Conservation (phyloP, 495 filamentous ascomycete genomes). For the Penicillium flavigenum region DNA sequence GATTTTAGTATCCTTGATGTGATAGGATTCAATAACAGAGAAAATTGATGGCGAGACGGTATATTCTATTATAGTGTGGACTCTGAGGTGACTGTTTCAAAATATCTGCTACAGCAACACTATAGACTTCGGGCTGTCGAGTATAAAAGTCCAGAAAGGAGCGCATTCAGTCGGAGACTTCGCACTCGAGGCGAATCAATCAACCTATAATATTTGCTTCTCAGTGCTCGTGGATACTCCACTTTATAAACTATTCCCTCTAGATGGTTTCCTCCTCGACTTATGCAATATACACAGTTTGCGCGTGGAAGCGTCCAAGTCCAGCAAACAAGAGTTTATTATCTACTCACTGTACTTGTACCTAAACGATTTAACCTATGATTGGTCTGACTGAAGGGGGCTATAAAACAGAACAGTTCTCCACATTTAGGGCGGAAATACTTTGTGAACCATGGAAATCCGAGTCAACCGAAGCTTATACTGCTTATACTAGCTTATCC, state of each 20-base stretch:
- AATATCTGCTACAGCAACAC: background rate
- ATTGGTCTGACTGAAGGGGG: background rate
- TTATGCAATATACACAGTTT: background rate
- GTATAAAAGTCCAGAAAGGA: background rate
- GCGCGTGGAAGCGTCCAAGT: background rate
- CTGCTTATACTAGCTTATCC: no score
- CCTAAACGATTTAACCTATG: background rate
- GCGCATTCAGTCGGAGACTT: no score
- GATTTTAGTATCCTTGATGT: background rate
- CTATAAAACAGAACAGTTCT: background rate
- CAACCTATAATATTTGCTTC: no score
- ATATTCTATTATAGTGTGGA: background rate
- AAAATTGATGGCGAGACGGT: no score
- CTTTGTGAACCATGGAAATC: background rate
- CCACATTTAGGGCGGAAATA: conserved; percentile 8
- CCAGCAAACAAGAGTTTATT: background rate
- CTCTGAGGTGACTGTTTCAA: background rate
- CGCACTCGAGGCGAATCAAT: no score
- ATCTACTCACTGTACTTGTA: background rate
- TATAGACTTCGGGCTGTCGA: background rate
- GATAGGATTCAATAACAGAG: background rate
- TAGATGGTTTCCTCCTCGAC: no score
- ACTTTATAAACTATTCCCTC: no score
- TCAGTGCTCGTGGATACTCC: no score
- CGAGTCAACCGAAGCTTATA: background rate